Base-by-base conservation (phyloP, 768 basidiomycete species). In the Grammothele lineata region DNA sequence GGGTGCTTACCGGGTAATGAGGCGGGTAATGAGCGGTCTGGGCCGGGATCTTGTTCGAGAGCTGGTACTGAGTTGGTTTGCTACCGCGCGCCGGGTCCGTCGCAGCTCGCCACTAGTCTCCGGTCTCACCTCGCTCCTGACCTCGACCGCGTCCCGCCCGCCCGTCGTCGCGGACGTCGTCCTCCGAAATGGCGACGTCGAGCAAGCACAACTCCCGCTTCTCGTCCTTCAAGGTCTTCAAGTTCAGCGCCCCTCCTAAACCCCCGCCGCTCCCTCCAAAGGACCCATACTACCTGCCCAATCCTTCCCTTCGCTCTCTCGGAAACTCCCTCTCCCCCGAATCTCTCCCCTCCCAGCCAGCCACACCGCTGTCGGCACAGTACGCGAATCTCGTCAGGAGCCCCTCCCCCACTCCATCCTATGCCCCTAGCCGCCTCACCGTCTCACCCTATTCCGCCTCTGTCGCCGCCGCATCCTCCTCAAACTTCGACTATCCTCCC, bases 181-280 rank as follows among this genome's bases (percentile, higher is more conserved):
- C 27, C 27, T 30, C 27, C 36, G 38, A 37, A 46, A 59, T 56
- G 57, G 51, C 58, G 53, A 51, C 57, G 49, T 58, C 57, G 43
- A 49, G 57, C 46, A 58, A 54, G 37, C 58, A 66, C 30, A 61
- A 68, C 47, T 69, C 73, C 15, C 63, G 73, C 25, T 72, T 74
- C 45, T 65, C 73, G 10, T 55, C 68, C 2, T 58, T 74, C 50
- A 70, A 67, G 25, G 66, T 72, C 21, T 72, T 74, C 66, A 72
- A 72, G 56, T 62, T 73, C 33, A 42, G 57, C 19, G 54, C 51
- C 36, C 47, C 37, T 42, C 45, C 53, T 38, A 66, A 61, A 26
- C 79, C 81, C 0, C 81, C 81, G 0, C 78, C 77, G 6, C 76
- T 70, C 1, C 85, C 85, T 0, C 83, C 83, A 33, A 86, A 87